Base-by-base conservation (phyloP, 2,329 filamentous ascomycete species). In the Blumeriella jaapii region DNA sequence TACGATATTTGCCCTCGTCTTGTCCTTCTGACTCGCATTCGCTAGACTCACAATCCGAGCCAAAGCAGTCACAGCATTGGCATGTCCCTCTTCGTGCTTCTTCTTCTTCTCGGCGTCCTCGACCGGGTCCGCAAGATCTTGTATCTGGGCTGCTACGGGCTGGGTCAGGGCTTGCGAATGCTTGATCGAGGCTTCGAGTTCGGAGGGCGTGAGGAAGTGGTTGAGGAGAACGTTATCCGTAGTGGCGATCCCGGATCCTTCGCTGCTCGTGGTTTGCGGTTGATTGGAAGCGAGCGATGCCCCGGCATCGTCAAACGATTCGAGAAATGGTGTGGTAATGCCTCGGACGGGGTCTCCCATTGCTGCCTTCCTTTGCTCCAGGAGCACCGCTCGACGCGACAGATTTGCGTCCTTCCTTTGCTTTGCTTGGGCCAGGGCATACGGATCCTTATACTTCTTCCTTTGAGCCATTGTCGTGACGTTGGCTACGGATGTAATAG, bases 341-440 rank as follows among this genome's bases (percentile, higher is more conserved):
- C 89, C 91, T 50, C 78, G 71, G 45, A 98, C 67, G 1, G 86
- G 82, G 58, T 93, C 74, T 32, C 89, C 89, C 46, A 79, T 67
- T 29, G 68, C 67, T 29, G 67, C 67, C 39, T 73, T 66, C 40
- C 83, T 75, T 54, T 77, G 65, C 45, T 73, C 63, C 41, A 74
- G 59, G 36, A 96, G 69, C 44, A 76, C 74, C 43, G 73, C 67
- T 52, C 80, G 84, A 33, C 84, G 76, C 53, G 80, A 72, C 29
- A 89, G 58, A 55, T 94, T 93, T 47, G 81, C 83, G 8, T 80
- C 75, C 60, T 89, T 93, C 43, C 84, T 78, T 56, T 86, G 83
- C 52, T 81, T 74, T 19, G 83, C 78, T 59, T 93, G 84, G 3
- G 80, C 80, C 60, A 81, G 73, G 40, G 78, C 69, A 56, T 93